Base-by-base conservation (phyloP, 169 alveolate species). In the Theileria orientalis region DNA sequence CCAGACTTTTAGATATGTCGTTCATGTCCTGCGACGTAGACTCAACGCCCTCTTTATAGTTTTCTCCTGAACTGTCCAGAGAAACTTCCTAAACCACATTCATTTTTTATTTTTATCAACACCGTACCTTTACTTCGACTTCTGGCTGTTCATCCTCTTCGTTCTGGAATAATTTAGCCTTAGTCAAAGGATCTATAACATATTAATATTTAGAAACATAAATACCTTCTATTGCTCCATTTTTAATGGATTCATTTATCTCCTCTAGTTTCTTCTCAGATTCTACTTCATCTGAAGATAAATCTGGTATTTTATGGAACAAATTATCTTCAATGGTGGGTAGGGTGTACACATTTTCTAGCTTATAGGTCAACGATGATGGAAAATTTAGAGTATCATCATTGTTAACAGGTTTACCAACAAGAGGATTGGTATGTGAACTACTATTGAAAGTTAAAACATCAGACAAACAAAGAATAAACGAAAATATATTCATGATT, bases 261-360 rank as follows among this genome's bases (percentile, higher is more conserved):
- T 61, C 70, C 56, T 61, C 54, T 2, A 61, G 41, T 42, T 61
- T 3, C 44, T 54, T 40, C 9, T 19, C 42, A 66, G 75, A 0
- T 41, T 52, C 84, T 74, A 73, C 1, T 1, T 57, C 37, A 6
- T 3, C 21, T 40, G n/a, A 23, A 3, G 7, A 5, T 19, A 47
- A 2, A 49, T 33, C 33, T 33, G 40, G 47, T 0, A 60, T 74
- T n/a, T 32, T n/a, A 2, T 42, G 7, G 16, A 79, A 29, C 30
- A 68, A 51, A 56, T 71, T 62, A 44, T 79, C 87, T 77, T 79
- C 87, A 59, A 70, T 79, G 32, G 87, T 79, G 8, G 87, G 87
- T 1, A 79, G 54, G 19, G 62, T n/a, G 7, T 46, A 3, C 1
- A 67, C 52, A 27, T 35, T 35, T 16, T 23, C 21, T 21, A 21